Percentiles rank a stretch among this genome's conserved stretches.
These are phyloP conservation scores for Leucogyrophana mollusca DNA, from an alignment of 768 basidiomycete species.

Conservation along the genomic window DNA sequence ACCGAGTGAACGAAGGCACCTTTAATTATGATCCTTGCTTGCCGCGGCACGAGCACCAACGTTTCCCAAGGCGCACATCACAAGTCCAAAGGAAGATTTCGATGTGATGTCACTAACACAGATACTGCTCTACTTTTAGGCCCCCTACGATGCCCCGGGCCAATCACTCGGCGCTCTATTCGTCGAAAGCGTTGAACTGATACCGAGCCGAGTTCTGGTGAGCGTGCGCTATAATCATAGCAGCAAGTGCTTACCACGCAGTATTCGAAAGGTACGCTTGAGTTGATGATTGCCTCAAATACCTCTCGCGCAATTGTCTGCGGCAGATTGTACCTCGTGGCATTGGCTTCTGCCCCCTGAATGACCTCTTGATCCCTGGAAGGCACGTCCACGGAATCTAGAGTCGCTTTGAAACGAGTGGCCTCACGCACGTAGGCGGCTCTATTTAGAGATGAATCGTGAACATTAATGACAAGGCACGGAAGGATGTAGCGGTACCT, in stretches of 20 bases:
- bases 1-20: no score
- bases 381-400: background rate
- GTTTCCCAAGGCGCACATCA: no score
- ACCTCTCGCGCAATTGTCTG: background rate
- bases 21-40: no score
- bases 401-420: background rate
- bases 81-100: no score
- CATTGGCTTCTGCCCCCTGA: background rate
- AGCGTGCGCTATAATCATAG: no score
- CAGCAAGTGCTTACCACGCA: background rate
- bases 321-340: background rate
- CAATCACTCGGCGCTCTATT: no score
- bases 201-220: no score
- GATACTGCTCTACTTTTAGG: no score
- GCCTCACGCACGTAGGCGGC: background rate
- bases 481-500: background rate
- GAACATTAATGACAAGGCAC: background rate
- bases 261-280: background rate
- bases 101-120: no score
- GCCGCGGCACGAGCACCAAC: no score
- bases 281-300: background rate
- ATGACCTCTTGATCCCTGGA: conserved; percentile 1
- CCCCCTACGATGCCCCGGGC: no score
- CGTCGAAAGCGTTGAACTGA: no score
- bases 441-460: background rate